phyloP scores from a whole-genome alignment of 805 yeast species.

The Saccharomycopsis sp. region DNA sequence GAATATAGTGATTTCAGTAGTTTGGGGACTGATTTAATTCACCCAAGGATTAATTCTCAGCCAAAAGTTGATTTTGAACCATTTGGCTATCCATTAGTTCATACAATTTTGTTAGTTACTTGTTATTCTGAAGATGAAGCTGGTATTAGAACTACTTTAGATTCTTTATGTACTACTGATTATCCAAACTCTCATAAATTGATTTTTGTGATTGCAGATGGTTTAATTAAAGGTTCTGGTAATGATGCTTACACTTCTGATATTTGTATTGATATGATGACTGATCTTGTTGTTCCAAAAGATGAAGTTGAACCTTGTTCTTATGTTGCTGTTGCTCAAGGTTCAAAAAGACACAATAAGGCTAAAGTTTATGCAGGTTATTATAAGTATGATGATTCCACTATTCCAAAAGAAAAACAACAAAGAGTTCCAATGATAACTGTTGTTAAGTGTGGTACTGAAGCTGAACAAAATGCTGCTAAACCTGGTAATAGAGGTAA shows the following conservation, averaged over 20 bases:
- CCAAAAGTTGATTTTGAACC: conserved; percentile 90
- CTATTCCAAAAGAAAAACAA: conserved; percentile 73
- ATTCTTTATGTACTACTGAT: conserved; percentile 89
- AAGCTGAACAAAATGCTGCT: conserved; percentile 56
- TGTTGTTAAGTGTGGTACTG: conserved; percentile 83
- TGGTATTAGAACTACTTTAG: conserved; percentile 80
- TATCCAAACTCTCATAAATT: conserved; percentile 93
- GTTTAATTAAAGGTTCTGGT: conserved; percentile 89
- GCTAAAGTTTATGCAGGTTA: conserved; percentile 95
- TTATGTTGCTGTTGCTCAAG: conserved; percentile 92
- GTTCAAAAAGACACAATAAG: conserved; percentile 92
- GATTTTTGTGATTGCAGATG: conserved; percentile 82
- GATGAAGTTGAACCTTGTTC: conserved; percentile 77
- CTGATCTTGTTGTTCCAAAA: conserved; percentile 55
- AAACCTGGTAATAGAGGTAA: conserved; percentile 95
- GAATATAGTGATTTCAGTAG: conserved; percentile 1
- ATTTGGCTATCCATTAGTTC: conserved; percentile 68
- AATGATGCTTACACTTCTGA: conserved; percentile 85
- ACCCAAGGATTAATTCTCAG: conserved; percentile 78
- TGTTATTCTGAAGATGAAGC: conserved; percentile 90
- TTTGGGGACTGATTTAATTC: conserved; percentile 30
- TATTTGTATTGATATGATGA: conserved; percentile 78
- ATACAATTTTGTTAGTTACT: conserved; percentile 69
- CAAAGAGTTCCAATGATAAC: conserved; percentile 73
- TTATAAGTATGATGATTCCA: conserved; percentile 70